Evolutionary conservation across 176 grass and related monocot genomes (phyloP).

Genomic region (Dendrocalamus sinicus): DNA sequence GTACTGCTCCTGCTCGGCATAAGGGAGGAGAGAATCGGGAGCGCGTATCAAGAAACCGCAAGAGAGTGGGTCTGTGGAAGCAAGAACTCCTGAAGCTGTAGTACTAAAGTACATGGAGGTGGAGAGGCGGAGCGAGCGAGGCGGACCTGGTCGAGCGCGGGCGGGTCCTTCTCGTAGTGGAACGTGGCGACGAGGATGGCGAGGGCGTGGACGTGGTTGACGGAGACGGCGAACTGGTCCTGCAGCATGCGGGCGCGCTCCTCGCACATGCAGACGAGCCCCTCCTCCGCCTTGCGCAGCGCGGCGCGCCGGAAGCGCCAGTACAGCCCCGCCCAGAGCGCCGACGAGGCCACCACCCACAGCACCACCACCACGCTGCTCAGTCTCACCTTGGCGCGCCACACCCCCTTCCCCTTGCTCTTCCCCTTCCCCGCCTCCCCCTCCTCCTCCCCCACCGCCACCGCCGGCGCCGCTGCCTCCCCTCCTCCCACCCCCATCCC

Average conservation of each 20-base stretch:
- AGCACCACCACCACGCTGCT: conserved; percentile 40
- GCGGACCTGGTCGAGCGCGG: conserved; percentile 88
- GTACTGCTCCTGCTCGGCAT: not conserved
- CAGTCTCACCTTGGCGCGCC: conserved; percentile 45
- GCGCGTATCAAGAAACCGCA: not conserved
- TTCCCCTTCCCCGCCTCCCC: conserved; percentile 30
- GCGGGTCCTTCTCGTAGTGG: conserved; percentile 84
- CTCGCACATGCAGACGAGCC: conserved; percentile 89
- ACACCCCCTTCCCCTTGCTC: conserved; percentile 2
- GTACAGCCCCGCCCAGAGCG: conserved; percentile 42
- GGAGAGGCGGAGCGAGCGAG: no score
- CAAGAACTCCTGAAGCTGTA: not conserved
- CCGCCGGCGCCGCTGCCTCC: not conserved
- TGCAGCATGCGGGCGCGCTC: conserved; percentile 95
- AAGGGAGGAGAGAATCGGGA: not conserved
- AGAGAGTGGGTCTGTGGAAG: not conserved
- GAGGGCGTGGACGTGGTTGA: conserved; percentile 97
- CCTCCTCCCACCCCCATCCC: conserved; percentile 38
- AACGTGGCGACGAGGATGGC: conserved; percentile 98
- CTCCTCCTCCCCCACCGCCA: conserved; percentile 22
- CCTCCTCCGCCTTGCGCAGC: conserved; percentile 69
- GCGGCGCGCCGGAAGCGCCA: conserved; percentile 33
- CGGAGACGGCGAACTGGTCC: conserved; percentile 93
- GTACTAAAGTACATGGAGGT: not conserved
- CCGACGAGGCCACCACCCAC: conserved; percentile 46